Percentiles rank a stretch among this genome's conserved stretches.
Conservation (phyloP, 495 filamentous ascomycete species). For the Penicillium odoratum region DNA sequence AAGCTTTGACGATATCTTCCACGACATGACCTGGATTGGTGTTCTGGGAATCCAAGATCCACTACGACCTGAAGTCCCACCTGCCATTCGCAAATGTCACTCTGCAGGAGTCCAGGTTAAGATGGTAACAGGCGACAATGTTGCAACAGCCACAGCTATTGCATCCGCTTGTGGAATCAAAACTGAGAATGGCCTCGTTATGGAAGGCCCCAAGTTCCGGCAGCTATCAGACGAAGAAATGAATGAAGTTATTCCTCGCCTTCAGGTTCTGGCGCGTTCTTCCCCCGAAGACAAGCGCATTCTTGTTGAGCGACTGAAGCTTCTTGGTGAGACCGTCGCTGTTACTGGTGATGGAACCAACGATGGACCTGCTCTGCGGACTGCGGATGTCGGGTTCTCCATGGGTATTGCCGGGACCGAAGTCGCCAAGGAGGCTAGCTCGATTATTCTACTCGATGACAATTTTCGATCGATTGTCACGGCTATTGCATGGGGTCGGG, state of each 20-base stretch:
- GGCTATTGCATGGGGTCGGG: constrained; percentile 85
- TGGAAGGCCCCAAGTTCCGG: constrained; percentile 85
- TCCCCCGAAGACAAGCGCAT: constrained; percentile 88
- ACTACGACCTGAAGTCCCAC: constrained; percentile 68
- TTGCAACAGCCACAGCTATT: constrained; percentile 78
- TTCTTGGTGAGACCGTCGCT: constrained; percentile 76
- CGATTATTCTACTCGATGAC: constrained; percentile 89
- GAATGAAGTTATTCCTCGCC: constrained; percentile 67
- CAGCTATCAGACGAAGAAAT: constrained; percentile 70
- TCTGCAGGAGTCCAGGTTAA: constrained; percentile 79
- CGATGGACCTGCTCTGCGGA: constrained; percentile 82
- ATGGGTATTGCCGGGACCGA: constrained; percentile 92
- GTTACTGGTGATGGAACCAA: constrained; percentile 91
- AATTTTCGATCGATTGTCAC: constrained; percentile 89
- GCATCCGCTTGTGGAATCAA: constrained; percentile 83
- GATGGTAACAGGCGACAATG: constrained; percentile 89
- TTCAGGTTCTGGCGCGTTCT: constrained; percentile 83
- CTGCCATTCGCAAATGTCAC: constrained; percentile 73
- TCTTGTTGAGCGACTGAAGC: constrained; percentile 70
- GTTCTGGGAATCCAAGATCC: constrained; percentile 70
- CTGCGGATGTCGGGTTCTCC: constrained; percentile 86
- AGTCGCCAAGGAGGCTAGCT: constrained; percentile 91
- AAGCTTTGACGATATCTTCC: constrained; percentile 57
- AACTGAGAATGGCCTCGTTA: constrained; percentile 66
- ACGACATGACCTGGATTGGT: constrained; percentile 60